Conservation (phyloP, 805 yeast genomes). For the Wickerhamomyces rabaulensis region DNA sequence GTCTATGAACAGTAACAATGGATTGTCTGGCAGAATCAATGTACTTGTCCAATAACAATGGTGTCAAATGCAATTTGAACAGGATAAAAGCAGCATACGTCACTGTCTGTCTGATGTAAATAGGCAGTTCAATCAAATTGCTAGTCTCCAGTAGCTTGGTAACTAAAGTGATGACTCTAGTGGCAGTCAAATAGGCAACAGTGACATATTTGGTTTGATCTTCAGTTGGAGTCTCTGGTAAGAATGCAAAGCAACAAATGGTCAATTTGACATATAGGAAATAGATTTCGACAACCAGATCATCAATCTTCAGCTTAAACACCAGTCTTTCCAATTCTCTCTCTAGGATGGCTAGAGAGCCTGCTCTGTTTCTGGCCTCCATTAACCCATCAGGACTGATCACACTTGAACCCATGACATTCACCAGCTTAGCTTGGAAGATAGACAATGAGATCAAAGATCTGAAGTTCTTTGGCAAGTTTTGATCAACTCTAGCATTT, state of each 20-base stretch:
- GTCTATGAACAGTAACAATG: conserved; percentile 85
- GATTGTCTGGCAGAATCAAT: conserved; percentile 89
- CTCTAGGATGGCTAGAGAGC: conserved; percentile 69
- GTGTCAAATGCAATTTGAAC: conserved; percentile 77
- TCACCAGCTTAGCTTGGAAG: conserved; percentile 78
- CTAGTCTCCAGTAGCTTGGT: conserved; percentile 64
- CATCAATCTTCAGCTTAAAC: conserved; percentile 61
- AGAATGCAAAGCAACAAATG: conserved; percentile 83
- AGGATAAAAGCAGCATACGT: conserved; percentile 73
- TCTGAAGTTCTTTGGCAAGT: conserved; percentile 64
- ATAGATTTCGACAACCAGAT: conserved; percentile 68
- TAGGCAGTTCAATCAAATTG: conserved; percentile 78
- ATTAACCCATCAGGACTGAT: conserved; percentile 83
- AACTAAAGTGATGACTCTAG: conserved; percentile 73
- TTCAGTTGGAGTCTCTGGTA: conserved; percentile 84
- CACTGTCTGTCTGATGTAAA: conserved; percentile 81
- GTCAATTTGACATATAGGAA: conserved; percentile 73
- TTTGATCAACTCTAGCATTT: conserved; percentile 60
- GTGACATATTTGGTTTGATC: conserved; percentile 84
- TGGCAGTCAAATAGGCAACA: conserved; percentile 74
- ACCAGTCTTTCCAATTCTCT: conserved; percentile 71
- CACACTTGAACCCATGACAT: conserved; percentile 83
- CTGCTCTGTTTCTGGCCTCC: conserved; percentile 79
- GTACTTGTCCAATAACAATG: conserved; percentile 58
- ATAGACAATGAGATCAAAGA: conserved; percentile 69